phyloP scores from a whole-genome alignment of 805 yeast genomes.

The Candida endomychidarum region DNA sequence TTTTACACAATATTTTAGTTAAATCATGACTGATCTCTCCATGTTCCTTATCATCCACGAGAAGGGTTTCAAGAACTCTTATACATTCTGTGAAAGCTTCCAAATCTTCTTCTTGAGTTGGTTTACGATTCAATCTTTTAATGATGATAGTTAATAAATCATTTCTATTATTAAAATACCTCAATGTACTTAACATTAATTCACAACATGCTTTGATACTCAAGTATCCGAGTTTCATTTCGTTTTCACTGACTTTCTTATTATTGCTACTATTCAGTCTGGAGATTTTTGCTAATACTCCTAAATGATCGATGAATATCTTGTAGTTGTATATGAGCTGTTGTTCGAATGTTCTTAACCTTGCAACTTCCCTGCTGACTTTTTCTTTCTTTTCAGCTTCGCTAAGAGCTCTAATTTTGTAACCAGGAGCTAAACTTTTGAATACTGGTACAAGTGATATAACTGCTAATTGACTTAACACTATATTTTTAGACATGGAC shows the following conservation, averaged over 20 bases:
- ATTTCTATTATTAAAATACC: slow-evolving; percentile 79
- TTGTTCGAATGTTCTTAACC: slow-evolving; percentile 79
- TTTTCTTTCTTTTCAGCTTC: slow-evolving; percentile 80
- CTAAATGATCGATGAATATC: slow-evolving; percentile 59
- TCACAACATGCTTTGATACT: slow-evolving; percentile 82
- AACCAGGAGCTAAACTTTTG: slow-evolving; percentile 84
- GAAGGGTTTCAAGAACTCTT: slow-evolving; percentile 63
- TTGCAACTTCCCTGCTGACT: slow-evolving; percentile 79
- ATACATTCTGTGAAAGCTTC: slow-evolving; percentile 58
- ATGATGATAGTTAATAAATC: slow-evolving; percentile 69
- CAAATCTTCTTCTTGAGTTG: slow-evolving; percentile 47
- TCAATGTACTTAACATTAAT: slow-evolving; percentile 56
- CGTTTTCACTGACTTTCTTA: slow-evolving; percentile 30
- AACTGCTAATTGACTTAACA: slow-evolving; percentile 67
- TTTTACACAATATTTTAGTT: slow-evolving; percentile 64
- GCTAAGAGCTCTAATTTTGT: slow-evolving; percentile 77
- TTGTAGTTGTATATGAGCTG: slow-evolving; percentile 67
- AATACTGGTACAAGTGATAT: slow-evolving; percentile 81
- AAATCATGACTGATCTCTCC: slow-evolving; percentile 82
- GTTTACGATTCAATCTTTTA: slow-evolving; percentile 64
- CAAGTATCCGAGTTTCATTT: slow-evolving; percentile 49
- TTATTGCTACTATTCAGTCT: slow-evolving; percentile 37
- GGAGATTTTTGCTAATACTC: slow-evolving; percentile 41
- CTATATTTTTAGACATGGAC: slow-evolving; percentile 66
- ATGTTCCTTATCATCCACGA: slow-evolving; percentile 70